Percentiles rank a stretch among this genome's conserved stretches.
phyloP scores from a whole-genome alignment of 257 asterid species.

The Solanum habrochaites region DNA sequence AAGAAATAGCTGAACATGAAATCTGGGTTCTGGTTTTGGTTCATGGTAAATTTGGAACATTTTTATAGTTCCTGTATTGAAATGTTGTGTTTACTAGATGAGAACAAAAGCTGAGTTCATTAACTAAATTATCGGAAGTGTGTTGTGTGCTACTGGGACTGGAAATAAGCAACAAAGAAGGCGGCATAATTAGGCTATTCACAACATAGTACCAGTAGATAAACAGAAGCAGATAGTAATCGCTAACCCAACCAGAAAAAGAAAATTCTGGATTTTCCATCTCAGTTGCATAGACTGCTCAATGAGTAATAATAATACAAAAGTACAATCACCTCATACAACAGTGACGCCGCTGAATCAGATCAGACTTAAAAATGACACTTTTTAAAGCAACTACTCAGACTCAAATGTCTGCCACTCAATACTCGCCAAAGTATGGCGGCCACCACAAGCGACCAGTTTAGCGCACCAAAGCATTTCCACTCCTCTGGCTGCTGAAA shows the following conservation, averaged over 20 bases:
- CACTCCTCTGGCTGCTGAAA: conserved; percentile 23
- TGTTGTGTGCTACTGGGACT: not conserved
- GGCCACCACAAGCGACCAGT: conserved; percentile 91
- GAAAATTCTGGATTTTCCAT: not conserved
- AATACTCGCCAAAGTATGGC: conserved; percentile 73
- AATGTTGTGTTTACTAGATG: not conserved
- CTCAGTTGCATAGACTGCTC: not conserved
- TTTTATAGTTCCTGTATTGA: not conserved
- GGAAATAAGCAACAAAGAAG: not conserved
- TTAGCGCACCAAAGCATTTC: conserved; percentile 73
- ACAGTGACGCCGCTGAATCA: not conserved
- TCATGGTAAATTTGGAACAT: not conserved
- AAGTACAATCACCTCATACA: not conserved
- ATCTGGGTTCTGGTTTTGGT: not conserved
- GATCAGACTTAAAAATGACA: not conserved
- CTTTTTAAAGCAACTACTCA: conserved; percentile 13
- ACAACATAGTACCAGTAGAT: not conserved
- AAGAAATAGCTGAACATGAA: not conserved
- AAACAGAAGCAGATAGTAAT: not conserved
- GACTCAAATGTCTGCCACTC: conserved; percentile 49
- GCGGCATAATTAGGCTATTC: not conserved
- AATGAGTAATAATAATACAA: not conserved
- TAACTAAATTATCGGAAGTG: not conserved
- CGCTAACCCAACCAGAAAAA: not conserved
- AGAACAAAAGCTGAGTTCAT: not conserved